These are phyloP conservation scores for Edaphochlamys debaryana DNA, from an alignment of 139 green algal species.

Conservation along the genomic window DNA sequence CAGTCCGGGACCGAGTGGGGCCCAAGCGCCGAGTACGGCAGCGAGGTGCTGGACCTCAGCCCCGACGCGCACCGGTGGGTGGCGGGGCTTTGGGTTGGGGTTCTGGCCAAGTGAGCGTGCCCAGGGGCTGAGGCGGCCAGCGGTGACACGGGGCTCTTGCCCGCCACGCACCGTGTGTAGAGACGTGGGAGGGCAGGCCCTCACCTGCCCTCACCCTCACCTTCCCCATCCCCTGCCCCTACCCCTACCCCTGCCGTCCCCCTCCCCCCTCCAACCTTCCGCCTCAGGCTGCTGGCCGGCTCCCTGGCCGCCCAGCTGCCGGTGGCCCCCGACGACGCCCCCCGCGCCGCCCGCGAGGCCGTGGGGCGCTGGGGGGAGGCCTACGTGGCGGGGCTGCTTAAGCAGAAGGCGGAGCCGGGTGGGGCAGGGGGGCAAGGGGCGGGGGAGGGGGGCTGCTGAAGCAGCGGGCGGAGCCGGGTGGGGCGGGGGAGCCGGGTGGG, in stretches of 20 bases:
- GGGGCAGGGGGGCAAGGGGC: not conserved
- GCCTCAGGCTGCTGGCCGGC: not conserved
- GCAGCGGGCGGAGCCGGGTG: not conserved
- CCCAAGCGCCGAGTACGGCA: not conserved
- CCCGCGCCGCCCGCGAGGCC: constrained; percentile 14
- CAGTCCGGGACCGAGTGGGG: too few relatives aligned
- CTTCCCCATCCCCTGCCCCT: too few relatives aligned
- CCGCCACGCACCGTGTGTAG: too few relatives aligned
- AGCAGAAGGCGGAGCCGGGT: not conserved
- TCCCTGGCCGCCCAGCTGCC: constrained; percentile 4
- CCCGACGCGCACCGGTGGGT: constrained; percentile 24
- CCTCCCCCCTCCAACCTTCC: too few relatives aligned
- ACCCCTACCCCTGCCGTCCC: too few relatives aligned
- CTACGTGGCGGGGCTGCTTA: constrained; percentile 26
- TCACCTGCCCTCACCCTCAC: too few relatives aligned
- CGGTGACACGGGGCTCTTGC: too few relatives aligned
- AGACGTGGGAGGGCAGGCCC: too few relatives aligned
- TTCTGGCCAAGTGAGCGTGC: too few relatives aligned
- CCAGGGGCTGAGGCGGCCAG: too few relatives aligned
- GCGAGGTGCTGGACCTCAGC: constrained; percentile 9
- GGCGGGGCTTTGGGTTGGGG: not conserved
- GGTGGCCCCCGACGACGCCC: not conserved
- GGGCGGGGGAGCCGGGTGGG: not conserved
- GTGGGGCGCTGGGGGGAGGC: constrained; percentile 45
- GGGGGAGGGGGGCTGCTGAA: not conserved